Evolutionary conservation across 228 moss, liverwort and hornwort genomes (phyloP), one percentile per base, ranked within the genome.

Genomic region (Sphagnum magellanicum): DNA sequence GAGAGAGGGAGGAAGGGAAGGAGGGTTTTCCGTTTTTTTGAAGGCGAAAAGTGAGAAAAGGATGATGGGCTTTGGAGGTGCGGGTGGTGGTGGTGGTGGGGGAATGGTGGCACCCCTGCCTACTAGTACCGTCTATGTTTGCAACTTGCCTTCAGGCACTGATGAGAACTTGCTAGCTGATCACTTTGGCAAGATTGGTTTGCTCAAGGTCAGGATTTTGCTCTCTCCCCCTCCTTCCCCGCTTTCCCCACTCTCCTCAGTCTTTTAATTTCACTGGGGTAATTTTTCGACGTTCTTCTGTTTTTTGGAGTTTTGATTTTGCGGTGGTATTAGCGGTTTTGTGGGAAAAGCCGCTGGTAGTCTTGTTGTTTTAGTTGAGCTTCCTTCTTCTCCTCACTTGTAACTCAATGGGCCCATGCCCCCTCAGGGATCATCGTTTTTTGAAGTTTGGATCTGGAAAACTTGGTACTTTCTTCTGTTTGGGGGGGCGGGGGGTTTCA

Each of bases 111-210:
- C 69, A 50, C 76, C 78, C 74, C 77, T 72, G 60, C 66, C 48
- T 59, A 81, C 70, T 60, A 78, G 76, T 61, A 68, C 78, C 16
- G 62, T 85, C 66, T 85, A 85, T 61, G 81, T 85, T 4, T 78
- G 81, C 70, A 73, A 85, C 65, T 81, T 85, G n/a, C 81, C 85
- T 16, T 73, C 76, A 50, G 81, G 81, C n/a, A 81, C 74, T 5
- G 81, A 81, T 63, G 85, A 85, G 55, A 71, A 66, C 62, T 64
- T 81, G 14, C 57, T 85, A 51, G 74, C 76, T 61, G 85, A 85
- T 4, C 85, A 85, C 67, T 85, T 85, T 15, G 85, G 85, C 32
- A 77, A 63, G 71, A 74, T 85, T 65, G 85, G 85, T 48, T 69
- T 85, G 10, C 63, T 85, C 13, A 81, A 85, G 85, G 85, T 85